A percentile compares a stretch with the other conserved stretches of the same genome.
phyloP scores from a whole-genome alignment of 257 asterid species.

The Solanum sejunctum region DNA sequence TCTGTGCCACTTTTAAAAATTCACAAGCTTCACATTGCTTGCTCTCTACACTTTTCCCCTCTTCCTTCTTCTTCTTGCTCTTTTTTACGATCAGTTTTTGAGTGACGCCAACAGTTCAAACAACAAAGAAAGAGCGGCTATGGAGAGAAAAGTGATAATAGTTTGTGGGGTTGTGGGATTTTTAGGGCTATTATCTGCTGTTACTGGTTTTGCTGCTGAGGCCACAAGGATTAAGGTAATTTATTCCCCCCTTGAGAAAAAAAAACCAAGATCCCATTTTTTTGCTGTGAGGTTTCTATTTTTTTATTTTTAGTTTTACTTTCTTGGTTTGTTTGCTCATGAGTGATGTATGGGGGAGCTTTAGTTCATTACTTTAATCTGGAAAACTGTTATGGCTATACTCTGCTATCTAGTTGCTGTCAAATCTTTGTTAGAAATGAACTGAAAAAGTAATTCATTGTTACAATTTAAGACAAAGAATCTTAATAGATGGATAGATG shows the following conservation, averaged over 20 bases:
- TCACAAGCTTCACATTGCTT: neutral
- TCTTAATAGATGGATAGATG: neutral
- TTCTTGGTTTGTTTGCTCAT: neutral
- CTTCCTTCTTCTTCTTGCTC: neutral
- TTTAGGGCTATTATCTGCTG: conserved; percentile 61
- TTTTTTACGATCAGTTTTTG: neutral
- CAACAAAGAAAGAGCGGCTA: conserved; percentile 2
- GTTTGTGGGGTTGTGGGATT: conserved; percentile 48
- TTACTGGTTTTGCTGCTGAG: conserved; percentile 71
- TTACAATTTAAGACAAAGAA: neutral
- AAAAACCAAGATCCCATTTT: neutral
- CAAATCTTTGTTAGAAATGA: neutral
- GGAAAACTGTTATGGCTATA: neutral
- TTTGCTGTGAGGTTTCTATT: neutral
- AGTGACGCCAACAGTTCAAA: neutral
- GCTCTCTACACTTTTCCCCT: neutral
- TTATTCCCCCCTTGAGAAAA: no score
- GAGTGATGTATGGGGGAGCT: neutral
- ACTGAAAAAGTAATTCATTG: neutral
- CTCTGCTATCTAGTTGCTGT: neutral
- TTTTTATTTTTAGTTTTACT: neutral
- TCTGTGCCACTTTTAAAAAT: neutral
- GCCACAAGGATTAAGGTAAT: conserved; percentile 62
- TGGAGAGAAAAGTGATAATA: conserved; percentile 46
- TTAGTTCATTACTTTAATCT: neutral